A percentile compares a stretch with the other conserved stretches of the same genome.
phyloP scores from a whole-genome alignment of 2,329 filamentous ascomycete genomes.

The Fusarium nelsonii region DNA sequence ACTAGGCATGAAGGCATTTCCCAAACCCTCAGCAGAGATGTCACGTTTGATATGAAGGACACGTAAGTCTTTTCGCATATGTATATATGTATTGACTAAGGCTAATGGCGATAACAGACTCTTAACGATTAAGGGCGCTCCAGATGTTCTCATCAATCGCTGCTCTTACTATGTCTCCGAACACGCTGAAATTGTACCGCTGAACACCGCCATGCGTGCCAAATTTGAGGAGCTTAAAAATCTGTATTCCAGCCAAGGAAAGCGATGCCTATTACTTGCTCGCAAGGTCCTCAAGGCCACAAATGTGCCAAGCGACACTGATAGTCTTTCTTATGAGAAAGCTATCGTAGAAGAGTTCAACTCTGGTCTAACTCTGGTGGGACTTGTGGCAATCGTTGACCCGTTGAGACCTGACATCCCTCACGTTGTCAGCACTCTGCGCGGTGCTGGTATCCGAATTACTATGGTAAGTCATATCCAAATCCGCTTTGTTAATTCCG shows the following conservation, averaged over 20 bases:
- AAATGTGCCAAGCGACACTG: slow-evolving; percentile 57
- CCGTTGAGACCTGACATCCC: slow-evolving; percentile 80
- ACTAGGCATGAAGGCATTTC: slow-evolving; percentile 61
- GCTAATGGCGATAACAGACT: slow-evolving; percentile 53
- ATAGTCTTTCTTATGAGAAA: slow-evolving; percentile 73
- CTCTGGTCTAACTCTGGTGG: slow-evolving; percentile 75
- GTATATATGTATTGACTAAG: accelerated
- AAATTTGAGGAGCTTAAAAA: slow-evolving; percentile 7
- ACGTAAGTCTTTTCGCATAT: background rate
- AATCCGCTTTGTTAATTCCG: too few relatives aligned
- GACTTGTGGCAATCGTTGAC: slow-evolving; percentile 82
- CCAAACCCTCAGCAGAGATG: slow-evolving; percentile 32
- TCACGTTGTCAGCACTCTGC: slow-evolving; percentile 73
- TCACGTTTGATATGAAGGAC: slow-evolving; percentile 8
- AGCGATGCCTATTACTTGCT: slow-evolving; percentile 12
- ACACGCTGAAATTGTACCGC: background rate
- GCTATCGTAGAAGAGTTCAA: slow-evolving; percentile 54
- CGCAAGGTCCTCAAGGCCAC: background rate
- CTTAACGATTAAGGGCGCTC: slow-evolving; percentile 83
- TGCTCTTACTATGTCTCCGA: slow-evolving; percentile 19
- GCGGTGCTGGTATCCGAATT: slow-evolving; percentile 78
- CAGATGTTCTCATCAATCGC: slow-evolving; percentile 76
- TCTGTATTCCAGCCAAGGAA: slow-evolving; percentile 11
- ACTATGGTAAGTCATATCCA: slow-evolving; percentile 70
- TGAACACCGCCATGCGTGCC: slow-evolving; percentile 2